Base-by-base conservation (phyloP, 2,329 filamentous ascomycete species). In the Sclerotinia subarctica region DNA sequence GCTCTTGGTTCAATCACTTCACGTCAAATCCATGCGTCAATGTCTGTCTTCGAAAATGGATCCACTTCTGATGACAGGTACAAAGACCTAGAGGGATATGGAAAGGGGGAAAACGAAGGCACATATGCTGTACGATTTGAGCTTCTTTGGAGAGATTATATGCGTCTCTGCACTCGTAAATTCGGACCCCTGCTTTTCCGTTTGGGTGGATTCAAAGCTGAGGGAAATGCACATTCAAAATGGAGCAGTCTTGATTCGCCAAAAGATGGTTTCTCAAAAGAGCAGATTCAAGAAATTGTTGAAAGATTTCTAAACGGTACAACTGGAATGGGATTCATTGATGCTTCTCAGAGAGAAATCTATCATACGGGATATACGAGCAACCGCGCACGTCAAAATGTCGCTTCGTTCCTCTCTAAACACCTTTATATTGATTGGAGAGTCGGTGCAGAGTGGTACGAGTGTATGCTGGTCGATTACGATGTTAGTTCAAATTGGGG, bases 401-500 rank as follows among this genome's bases (percentile, higher is more conserved):
- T 92, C 0, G 91, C 90, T 0, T 89, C 84, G 21, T 94, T 92
- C 76, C 80, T 94, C 1, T 79, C 90, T 0, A 92, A 92, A 72
- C 90, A 92, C 70, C 80, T 94, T 3, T 83, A 84, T 1, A 87
- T 94, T 29, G 91, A 94, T 77, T 95, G 92, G 92, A 85, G 90
- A 0, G 83, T 91, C 19, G 92, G 91, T 0, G 92, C 91, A 0
- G 91, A 94, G 76, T 94, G 90, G 90, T 94, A 94, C 75, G 91
- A 94, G 76, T 86, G 84, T 75, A 80, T 90, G 75, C 82, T 94
- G 3, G 82, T 89, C 42, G 92, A 95, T 76, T 93, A 94, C 76
- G 91, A 94, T 72, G 84, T 90, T 0, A 87, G 85, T 19, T 90
- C 84, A 69, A 94, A 94, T 72, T 94, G 90, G 90, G 88, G 88